Conservation (phyloP, 441 rosid genomes). For the Populus hybrid region DNA sequence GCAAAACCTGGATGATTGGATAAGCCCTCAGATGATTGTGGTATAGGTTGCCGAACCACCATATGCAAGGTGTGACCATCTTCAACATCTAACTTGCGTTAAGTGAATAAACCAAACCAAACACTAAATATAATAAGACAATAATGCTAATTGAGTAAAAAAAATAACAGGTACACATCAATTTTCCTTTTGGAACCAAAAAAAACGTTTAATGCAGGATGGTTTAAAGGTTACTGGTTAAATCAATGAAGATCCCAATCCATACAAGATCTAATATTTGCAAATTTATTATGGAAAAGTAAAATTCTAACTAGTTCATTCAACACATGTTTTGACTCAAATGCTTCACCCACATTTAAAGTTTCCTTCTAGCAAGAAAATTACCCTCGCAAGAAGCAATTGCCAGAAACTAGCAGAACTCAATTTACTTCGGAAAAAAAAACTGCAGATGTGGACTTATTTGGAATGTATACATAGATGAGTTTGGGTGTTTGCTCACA, state of each 20-base stretch:
- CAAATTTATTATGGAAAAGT: neutral
- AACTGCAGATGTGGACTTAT: no score
- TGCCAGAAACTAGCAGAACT: neutral
- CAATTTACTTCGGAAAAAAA: neutral
- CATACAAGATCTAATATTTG: neutral
- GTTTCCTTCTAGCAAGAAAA: neutral
- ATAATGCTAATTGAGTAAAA: neutral
- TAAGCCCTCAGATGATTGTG: slow-evolving; percentile 31
- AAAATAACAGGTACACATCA: neutral
- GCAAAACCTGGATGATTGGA: slow-evolving; percentile 41
- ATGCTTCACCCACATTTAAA: neutral
- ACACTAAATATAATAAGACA: neutral
- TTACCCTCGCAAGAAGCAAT: neutral
- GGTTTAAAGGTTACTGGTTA: neutral
- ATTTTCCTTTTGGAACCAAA: neutral
- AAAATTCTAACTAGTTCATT: neutral
- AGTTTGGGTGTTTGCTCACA: no score
- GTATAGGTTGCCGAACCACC: slow-evolving; percentile 55
- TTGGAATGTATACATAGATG: no score
- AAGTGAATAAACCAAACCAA: slow-evolving; percentile 22
- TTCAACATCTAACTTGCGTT: slow-evolving; percentile 55
- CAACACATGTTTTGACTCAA: neutral
- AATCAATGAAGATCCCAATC: neutral
- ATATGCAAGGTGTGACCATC: slow-evolving; percentile 68
- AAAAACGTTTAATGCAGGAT: neutral